Percentiles rank a stretch among this genome's conserved stretches.
Conservation (phyloP, 495 filamentous ascomycete genomes). For the Hypoxylon perforatum region DNA sequence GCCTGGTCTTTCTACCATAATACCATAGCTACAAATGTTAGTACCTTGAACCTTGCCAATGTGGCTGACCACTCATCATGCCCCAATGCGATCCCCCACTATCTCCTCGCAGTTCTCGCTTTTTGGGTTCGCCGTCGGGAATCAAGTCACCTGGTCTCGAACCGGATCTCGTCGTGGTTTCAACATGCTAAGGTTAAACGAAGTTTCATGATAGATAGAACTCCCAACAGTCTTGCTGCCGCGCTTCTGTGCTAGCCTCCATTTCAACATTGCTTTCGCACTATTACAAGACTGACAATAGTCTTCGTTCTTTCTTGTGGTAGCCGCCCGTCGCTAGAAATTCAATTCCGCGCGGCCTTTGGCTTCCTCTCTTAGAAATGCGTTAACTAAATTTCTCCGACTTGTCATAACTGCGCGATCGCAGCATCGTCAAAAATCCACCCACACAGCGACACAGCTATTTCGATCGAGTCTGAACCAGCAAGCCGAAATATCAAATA, state of each 20-base stretch:
- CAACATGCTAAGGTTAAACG: conserved; percentile 30
- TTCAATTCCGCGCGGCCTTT: conserved; percentile 21
- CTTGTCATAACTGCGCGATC: conserved; percentile 31
- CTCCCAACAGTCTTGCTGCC: conserved; percentile 17
- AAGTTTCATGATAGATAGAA: conserved; percentile 21
- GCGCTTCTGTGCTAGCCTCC: conserved; percentile 29
- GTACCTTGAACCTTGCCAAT: conserved; percentile 14
- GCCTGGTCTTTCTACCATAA: conserved; percentile 7
- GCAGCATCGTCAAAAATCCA: conserved; percentile 19
- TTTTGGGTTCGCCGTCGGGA: conserved; percentile 32
- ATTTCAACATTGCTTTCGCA: conserved; percentile 15
- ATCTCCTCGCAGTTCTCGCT: conserved; percentile 30
- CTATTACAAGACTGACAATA: conserved; percentile 3
- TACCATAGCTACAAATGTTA: too few relatives aligned
- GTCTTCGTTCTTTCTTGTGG: background rate
- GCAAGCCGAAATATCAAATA: conserved; percentile 5
- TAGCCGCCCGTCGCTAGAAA: conserved; percentile 22
- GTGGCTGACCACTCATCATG: conserved; percentile 25
- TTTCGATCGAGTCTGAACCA: background rate
- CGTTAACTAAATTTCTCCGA: conserved; percentile 24
- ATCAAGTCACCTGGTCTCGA: conserved; percentile 30
- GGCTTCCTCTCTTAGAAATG: conserved; percentile 26
- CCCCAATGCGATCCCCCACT: conserved; percentile 37
- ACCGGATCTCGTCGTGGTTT: conserved; percentile 11
- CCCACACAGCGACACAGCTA: conserved; percentile 1